A percentile compares a stretch with the other conserved stretches of the same genome.
Conservation (phyloP, 371 early-diverging fungal species). For the Cokeromyces recurvatus region DNA sequence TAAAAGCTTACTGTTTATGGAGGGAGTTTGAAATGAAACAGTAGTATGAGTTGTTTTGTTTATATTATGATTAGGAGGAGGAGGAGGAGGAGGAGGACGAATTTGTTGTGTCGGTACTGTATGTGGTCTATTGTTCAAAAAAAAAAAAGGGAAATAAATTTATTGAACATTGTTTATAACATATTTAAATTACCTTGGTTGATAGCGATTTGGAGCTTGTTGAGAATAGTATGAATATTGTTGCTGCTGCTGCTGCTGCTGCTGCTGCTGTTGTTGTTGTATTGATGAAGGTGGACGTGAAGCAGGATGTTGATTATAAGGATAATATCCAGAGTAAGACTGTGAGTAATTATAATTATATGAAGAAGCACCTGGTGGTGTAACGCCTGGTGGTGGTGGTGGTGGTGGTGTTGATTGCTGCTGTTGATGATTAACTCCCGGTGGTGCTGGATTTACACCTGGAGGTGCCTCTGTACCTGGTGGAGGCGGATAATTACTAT, state of each 20-base stretch:
- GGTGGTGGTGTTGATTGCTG: too few species aligned
- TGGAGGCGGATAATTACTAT: slow-evolving; percentile 15
- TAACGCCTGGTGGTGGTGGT: too few species aligned
- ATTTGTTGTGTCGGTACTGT: slow-evolving; percentile 4
- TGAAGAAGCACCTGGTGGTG: too few species aligned
- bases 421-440: too few species aligned
- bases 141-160: too few species aligned
- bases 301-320: slow-evolving; percentile 10
- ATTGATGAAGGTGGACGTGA: not conserved
- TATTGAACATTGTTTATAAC: too few species aligned
- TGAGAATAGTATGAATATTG: slow-evolving; percentile 1
- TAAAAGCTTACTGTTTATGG: slow-evolving; percentile 5
- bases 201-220: not conserved
- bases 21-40: slow-evolving; percentile 1
- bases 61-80: not conserved
- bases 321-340: slow-evolving; percentile 7
- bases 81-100: slow-evolving; percentile 2
- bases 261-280: slow-evolving; percentile 2
- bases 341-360: slow-evolving; percentile 10
- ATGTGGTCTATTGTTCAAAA: too few species aligned
- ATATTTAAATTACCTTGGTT: slow-evolving; percentile 6
- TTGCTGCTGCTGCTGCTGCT: not conserved
- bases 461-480: slow-evolving; percentile 16
- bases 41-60: too few species aligned
- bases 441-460: slow-evolving; percentile 1